Evolutionary conservation across 352 stramenopile genomes (phyloP).

Genomic region (Globisporangium rhizosaccharum): DNA sequence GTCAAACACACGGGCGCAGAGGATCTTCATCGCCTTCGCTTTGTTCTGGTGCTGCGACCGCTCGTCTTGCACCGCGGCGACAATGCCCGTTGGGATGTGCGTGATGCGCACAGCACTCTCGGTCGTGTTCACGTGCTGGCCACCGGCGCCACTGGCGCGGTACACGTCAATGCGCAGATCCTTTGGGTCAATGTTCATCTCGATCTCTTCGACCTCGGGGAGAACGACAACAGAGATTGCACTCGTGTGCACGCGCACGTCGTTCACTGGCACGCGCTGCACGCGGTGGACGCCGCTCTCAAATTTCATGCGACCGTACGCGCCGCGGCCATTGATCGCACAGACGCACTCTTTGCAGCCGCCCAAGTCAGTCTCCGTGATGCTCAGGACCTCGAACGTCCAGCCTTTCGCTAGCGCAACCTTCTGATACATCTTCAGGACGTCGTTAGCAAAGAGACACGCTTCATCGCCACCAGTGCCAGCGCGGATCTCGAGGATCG

Average conservation of each 20-base stretch:
- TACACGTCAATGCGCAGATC: slow-evolving; percentile 98
- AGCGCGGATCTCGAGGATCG: slow-evolving; percentile 96
- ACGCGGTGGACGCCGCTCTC: slow-evolving; percentile 98
- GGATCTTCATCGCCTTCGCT: slow-evolving; percentile 96
- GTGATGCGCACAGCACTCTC: slow-evolving; percentile 96
- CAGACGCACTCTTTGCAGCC: slow-evolving; percentile 83
- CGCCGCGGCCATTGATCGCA: slow-evolving; percentile 59
- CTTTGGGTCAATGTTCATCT: slow-evolving; percentile 89
- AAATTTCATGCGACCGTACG: slow-evolving; percentile 98
- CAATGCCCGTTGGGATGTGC: slow-evolving; percentile 95
- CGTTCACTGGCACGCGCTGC: slow-evolving; percentile 95
- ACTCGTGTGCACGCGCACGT: slow-evolving; percentile 96
- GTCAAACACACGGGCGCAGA: slow-evolving; percentile 94
- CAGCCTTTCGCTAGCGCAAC: slow-evolving; percentile 80
- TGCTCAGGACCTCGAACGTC: slow-evolving; percentile 88
- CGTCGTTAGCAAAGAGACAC: slow-evolving; percentile 93
- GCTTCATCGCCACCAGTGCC: slow-evolving; percentile 96
- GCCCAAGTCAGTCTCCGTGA: slow-evolving; percentile 79
- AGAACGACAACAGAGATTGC: slow-evolving; percentile 97
- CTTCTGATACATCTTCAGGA: slow-evolving; percentile 93
- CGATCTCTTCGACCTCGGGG: slow-evolving; percentile 84
- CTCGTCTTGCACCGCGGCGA: slow-evolving; percentile 90
- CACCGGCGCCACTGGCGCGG: slow-evolving; percentile 93
- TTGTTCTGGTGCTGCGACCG: slow-evolving; percentile 98
- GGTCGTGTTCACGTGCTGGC: slow-evolving; percentile 99